These are phyloP conservation scores for Circinella minor DNA, from an alignment of 371 early-diverging fungal genomes.

Conservation along the genomic window DNA sequence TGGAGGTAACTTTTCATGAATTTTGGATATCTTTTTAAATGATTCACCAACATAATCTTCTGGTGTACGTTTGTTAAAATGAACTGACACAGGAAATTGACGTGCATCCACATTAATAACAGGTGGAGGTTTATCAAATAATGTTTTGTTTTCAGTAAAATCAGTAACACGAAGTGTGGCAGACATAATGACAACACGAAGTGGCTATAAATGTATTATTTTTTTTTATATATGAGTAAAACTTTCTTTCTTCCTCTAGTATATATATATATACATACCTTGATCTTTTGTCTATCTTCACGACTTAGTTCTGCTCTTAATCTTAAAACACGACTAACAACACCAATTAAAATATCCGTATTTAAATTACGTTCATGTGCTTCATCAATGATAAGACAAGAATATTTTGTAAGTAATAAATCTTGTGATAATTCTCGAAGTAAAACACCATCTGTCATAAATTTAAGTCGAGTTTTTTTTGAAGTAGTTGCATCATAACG, in stretches of 20 bases:
- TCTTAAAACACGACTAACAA: slow-evolving; percentile 82
- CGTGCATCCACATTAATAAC: slow-evolving; percentile 95
- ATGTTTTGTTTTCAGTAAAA: slow-evolving; percentile 82
- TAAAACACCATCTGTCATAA: slow-evolving; percentile 99
- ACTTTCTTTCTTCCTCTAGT: not conserved
- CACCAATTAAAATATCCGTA: slow-evolving; percentile 97
- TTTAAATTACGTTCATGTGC: slow-evolving; percentile 99
- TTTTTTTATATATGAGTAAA: too few species aligned
- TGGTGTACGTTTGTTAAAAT: slow-evolving; percentile 82
- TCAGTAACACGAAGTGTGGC: slow-evolving; percentile 96
- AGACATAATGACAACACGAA: slow-evolving; percentile 98
- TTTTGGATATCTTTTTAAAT: slow-evolving; percentile 88
- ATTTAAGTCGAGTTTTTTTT: slow-evolving; percentile 87
- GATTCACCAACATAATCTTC: slow-evolving; percentile 81
- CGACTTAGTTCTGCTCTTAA: slow-evolving; percentile 66
- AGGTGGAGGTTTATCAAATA: slow-evolving; percentile 80
- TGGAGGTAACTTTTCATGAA: slow-evolving; percentile 87
- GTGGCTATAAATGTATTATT: slow-evolving; percentile 55
- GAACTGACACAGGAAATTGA: slow-evolving; percentile 84
- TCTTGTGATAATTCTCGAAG: slow-evolving; percentile 93
- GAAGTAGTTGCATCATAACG: slow-evolving; percentile 90
- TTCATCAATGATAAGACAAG: slow-evolving; percentile 98
- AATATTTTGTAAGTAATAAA: slow-evolving; percentile 89
- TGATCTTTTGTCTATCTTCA: slow-evolving; percentile 61
- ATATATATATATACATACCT: slow-evolving; percentile 24